Evolutionary conservation across 2,329 filamentous ascomycete species (phyloP), one percentile per base, ranked within the genome.

Genomic region (Lanzia echinophila): DNA sequence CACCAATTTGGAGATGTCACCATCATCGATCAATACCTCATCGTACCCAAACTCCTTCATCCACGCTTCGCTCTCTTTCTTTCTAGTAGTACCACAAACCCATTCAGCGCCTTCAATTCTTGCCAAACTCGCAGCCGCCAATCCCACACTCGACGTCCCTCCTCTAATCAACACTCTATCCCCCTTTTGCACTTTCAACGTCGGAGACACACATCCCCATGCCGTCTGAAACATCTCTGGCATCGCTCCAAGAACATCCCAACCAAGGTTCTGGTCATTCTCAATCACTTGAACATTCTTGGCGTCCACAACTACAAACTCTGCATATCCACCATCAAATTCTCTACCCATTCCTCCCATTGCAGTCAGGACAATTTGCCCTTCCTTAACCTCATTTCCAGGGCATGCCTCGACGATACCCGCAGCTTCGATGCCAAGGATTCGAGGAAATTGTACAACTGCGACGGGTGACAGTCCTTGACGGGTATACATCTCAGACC

Each of bases 401-500:
- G 63, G 63, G 39, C 56, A 59, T 1, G 47, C 38, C 13, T 49
- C 39, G 2, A 63, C 59, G 19, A 58, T 50, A 15, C 62, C 62
- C 2, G 54, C 38, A 10, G 53, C 55, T 56, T 63, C 62, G 43
- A 63, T 62, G 19, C 62, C 62, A 4, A 63, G 48, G 24, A 63
- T 47, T 6, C 62, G 53, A 3, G 62, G 62, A 43, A 63, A 60
- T 2, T 19, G 38, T 12, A 41, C 62, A 15, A 39, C 39, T 1
- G 50, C 62, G 19, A 39, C 41, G 2, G 53, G 53, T 3, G 59
- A 61, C 32, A 57, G 55, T 6, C 62, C 62, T 51, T 58, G 58
- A 2, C 59, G 56, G 52, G 67, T 62, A 53, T 87, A 68, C 34
- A 89, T 78, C 69, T 91, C 87, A 84, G 90, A 90, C 55, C 87